Evolutionary conservation across 2,329 filamentous ascomycete species (phyloP).

Genomic region (Aureobasidium sp.): DNA sequence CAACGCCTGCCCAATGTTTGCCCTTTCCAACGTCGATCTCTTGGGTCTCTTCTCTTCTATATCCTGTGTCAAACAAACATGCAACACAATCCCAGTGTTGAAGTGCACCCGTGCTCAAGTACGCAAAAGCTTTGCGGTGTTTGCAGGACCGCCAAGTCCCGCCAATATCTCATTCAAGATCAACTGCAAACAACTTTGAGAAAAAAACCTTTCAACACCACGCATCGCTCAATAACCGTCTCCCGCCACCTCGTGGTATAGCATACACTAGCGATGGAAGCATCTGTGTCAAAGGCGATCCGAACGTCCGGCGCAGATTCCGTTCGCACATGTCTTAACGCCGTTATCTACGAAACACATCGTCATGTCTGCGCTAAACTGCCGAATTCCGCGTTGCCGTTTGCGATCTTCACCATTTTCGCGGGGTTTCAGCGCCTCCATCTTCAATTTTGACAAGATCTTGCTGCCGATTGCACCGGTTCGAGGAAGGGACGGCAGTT

Average conservation of each 20-base stretch:
- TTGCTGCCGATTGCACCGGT: neutral
- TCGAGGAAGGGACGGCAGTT: neutral
- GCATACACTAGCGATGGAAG: neutral
- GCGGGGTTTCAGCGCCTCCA: neutral
- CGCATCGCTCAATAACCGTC: too few species aligned
- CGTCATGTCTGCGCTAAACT: neutral
- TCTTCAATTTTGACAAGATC: neutral
- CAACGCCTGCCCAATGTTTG: too few species aligned
- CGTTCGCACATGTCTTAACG: neutral
- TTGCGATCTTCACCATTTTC: neutral
- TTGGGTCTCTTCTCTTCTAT: too few species aligned
- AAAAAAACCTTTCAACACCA: too few species aligned
- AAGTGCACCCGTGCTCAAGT: too few species aligned
- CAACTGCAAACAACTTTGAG: too few species aligned
- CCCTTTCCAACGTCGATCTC: too few species aligned
- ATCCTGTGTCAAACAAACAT: too few species aligned
- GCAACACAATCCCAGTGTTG: too few species aligned
- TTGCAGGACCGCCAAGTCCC: too few species aligned
- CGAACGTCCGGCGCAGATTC: neutral
- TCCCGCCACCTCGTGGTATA: neutral
- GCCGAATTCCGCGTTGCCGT: neutral
- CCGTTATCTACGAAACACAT: neutral
- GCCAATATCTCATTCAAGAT: too few species aligned
- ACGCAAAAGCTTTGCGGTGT: too few species aligned
- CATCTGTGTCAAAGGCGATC: neutral